Evolutionary conservation across 805 yeast species (phyloP), one percentile per base, ranked within the genome.

Genomic region (Nakazawaea ernobii): DNA sequence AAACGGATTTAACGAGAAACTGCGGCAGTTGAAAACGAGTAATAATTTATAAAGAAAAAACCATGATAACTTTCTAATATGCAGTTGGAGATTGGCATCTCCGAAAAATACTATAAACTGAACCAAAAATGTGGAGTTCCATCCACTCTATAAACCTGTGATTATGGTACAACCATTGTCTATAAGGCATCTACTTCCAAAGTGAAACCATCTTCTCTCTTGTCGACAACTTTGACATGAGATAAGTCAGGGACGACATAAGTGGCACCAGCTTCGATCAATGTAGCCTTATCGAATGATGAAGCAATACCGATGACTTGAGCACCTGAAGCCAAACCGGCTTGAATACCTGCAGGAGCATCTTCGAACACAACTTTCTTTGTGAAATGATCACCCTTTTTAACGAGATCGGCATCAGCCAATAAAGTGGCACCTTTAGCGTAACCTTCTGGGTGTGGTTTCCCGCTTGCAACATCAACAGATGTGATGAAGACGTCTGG

Each of bases 401-500:
- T 65, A 4, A 15, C 24, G 24, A 32, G 6, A 26, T 37, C 42
- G 17, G 37, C 35, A 55, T 67, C 70, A 27, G 75, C 74, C 54
- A 74, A 65, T 37, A 71, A 55, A 49, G 67, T 58, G 63, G 77
- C 72, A 52, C 87, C 88, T 60, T 69, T 62, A 53, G 76, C 70
- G 71, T 87, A 87, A 46, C 95, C 94, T 70, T 82, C 84, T 38
- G 96, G 95, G 68, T 85, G 77, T 38, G 96, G 96, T 73, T 87
- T 87, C 60, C 96, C 96, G 59, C 75, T 73, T 51, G 74, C 69
- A 54, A 87, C 94, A 63, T 79, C 81, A 67, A 82, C 89, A 42
- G 95, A 94, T 41, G 94, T 84, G 60, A 88, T 82, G 70, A 88
- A 88, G 41, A 80, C 75, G 55, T 82, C 79, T 43, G 96, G 96